Evolutionary conservation across 805 yeast species (phyloP).

Genomic region (Geotrichum ghanense): DNA sequence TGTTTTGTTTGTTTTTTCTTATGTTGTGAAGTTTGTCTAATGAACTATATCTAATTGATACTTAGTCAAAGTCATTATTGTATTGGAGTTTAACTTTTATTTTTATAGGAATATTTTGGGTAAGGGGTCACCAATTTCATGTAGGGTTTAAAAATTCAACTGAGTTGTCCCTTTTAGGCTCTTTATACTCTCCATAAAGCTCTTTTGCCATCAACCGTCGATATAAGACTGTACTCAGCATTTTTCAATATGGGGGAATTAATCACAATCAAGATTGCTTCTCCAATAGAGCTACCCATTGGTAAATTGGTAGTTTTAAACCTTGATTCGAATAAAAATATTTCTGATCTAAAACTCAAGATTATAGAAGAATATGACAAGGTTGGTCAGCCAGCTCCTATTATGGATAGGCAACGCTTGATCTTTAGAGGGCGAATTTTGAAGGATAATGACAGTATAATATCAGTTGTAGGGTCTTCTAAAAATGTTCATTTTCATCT

Average conservation of each 20-base stretch:
- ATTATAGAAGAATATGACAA: not conserved
- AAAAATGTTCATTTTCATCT: not conserved
- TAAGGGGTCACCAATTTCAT: too few relatives aligned
- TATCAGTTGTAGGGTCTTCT: not conserved
- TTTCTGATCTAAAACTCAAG: not conserved
- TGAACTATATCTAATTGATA: too few relatives aligned
- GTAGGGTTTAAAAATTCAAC: too few relatives aligned
- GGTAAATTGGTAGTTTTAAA: not conserved
- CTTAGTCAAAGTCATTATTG: too few relatives aligned
- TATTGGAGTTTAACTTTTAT: too few relatives aligned
- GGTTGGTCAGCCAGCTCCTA: not conserved
- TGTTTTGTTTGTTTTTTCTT: too few relatives aligned
- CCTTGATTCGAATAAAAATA: not conserved
- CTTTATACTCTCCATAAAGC: too few relatives aligned
- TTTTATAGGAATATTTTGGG: too few relatives aligned
- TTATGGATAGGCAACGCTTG: not conserved
- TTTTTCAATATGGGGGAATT: not conserved
- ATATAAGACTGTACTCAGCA: too few relatives aligned
- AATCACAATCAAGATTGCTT: not conserved
- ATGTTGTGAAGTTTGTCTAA: too few relatives aligned
- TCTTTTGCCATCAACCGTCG: too few relatives aligned
- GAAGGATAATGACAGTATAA: not conserved
- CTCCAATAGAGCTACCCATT: not conserved
- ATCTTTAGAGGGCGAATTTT: not conserved
- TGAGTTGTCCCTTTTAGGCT: too few relatives aligned